phyloP scores from a whole-genome alignment of 108 stramenopile species.

The Fragilaria radians region DNA sequence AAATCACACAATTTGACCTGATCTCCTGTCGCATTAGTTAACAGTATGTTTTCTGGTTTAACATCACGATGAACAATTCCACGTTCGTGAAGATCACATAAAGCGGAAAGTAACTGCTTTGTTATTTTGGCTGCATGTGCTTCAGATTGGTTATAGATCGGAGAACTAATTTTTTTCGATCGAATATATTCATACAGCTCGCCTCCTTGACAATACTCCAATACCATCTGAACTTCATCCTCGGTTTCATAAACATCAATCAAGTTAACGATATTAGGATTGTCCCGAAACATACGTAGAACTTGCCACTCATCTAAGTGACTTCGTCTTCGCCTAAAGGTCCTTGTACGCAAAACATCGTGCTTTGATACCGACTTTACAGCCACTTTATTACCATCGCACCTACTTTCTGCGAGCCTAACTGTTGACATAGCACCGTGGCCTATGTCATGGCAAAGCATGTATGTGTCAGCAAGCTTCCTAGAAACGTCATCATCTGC shows the following conservation, averaged over 20 bases:
- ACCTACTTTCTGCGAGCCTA: slow-evolving; percentile 46
- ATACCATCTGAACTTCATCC: slow-evolving; percentile 78
- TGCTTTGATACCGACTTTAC: slow-evolving; percentile 85
- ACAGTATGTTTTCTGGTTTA: slow-evolving; percentile 85
- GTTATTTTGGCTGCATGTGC: slow-evolving; percentile 60
- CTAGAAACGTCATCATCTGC: slow-evolving; percentile 50
- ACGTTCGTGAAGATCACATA: slow-evolving; percentile 49
- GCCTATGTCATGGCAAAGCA: slow-evolving; percentile 59
- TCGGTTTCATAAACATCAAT: slow-evolving; percentile 85
- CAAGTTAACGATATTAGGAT: slow-evolving; percentile 59
- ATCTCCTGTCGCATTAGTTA: slow-evolving; percentile 33
- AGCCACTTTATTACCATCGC: slow-evolving; percentile 51
- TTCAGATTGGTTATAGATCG: slow-evolving; percentile 47
- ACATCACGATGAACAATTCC: slow-evolving; percentile 80
- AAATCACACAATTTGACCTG: slow-evolving; percentile 73
- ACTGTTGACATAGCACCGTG: slow-evolving; percentile 83
- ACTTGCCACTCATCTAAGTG: slow-evolving; percentile 80
- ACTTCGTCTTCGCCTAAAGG: slow-evolving; percentile 21
- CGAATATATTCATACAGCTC: slow-evolving; percentile 79
- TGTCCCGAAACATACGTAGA: slow-evolving; percentile 35
- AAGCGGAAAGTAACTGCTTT: slow-evolving; percentile 54
- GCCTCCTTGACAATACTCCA: slow-evolving; percentile 82
- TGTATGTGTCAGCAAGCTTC: slow-evolving; percentile 58
- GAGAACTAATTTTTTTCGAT: slow-evolving; percentile 18
- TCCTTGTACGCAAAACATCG: slow-evolving; percentile 66